These are phyloP conservation scores for Theileria sp. DNA, from an alignment of 169 alveolate genomes.

Conservation along the genomic window DNA sequence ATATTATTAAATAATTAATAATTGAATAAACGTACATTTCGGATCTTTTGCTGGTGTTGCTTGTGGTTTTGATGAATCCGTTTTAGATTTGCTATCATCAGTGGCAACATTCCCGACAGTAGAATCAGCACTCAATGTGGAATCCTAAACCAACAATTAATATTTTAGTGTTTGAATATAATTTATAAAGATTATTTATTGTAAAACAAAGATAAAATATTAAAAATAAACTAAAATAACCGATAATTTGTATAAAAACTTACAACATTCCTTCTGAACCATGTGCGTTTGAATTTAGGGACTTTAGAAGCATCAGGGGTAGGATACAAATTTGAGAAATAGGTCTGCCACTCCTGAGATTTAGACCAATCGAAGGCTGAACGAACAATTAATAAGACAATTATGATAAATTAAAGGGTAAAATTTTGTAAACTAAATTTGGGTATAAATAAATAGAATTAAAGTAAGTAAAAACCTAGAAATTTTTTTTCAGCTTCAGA, in stretches of 20 bases:
- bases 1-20: background rate
- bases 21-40: background rate
- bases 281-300: slow-evolving; percentile 58
- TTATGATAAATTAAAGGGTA: background rate
- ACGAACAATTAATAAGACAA: background rate
- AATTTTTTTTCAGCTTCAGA: slow-evolving; percentile 46
- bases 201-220: too few species aligned
- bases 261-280: slow-evolving; percentile 60
- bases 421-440: too few species aligned
- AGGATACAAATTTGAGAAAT: slow-evolving; percentile 54
- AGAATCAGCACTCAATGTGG: slow-evolving; percentile 17
- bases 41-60: background rate
- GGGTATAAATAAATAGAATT: background rate
- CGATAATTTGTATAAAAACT: background rate
- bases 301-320: slow-evolving; percentile 52
- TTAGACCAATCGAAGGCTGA: slow-evolving; percentile 58
- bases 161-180: background rate
- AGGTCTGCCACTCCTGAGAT: slow-evolving; percentile 45
- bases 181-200: too few species aligned
- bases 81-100: background rate
- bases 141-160: slow-evolving; percentile 21
- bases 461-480: slow-evolving; percentile 18
- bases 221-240: too few species aligned
- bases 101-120: slow-evolving; percentile 43
- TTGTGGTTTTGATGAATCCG: background rate